Percentiles rank a stretch among this genome's conserved stretches.
These are phyloP conservation scores for Lupinus albus DNA, from an alignment of 306 rosid genomes.

Conservation along the genomic window DNA sequence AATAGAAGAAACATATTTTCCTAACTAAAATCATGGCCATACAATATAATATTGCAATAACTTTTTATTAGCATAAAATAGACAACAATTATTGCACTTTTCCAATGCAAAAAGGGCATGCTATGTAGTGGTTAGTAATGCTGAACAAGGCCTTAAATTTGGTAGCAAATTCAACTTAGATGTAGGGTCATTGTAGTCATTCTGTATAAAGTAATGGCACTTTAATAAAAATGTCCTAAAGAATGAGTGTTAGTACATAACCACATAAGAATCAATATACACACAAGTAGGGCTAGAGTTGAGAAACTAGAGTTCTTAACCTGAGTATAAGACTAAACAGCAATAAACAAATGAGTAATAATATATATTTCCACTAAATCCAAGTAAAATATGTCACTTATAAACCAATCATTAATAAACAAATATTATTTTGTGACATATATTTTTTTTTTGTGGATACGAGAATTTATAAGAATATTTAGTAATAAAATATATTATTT, in stretches of 20 bases:
- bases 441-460: too few relatives aligned
- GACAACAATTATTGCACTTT: not conserved
- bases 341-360: not conserved
- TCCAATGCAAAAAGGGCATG: not conserved
- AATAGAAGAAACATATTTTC: slow-evolving; percentile 17
- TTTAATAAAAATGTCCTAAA: slow-evolving; percentile 8
- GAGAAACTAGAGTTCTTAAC: not conserved
- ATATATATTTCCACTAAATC: too few relatives aligned
- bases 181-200: slow-evolving; percentile 4
- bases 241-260: slow-evolving; percentile 16
- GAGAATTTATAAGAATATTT: too few relatives aligned
- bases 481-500: too few relatives aligned
- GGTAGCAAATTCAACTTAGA: slow-evolving; percentile 19
- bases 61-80: not conserved
- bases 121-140: not conserved
- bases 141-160: not conserved
- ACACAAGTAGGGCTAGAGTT: not conserved
- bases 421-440: too few relatives aligned
- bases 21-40: slow-evolving; percentile 8
- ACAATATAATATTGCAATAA: not conserved
- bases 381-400: too few relatives aligned
- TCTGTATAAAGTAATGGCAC: slow-evolving; percentile 4
- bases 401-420: too few relatives aligned
- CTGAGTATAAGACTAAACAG: slow-evolving; percentile 2
- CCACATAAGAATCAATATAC: not conserved